phyloP scores from a whole-genome alignment of 208 protist species.

The Trypanosoma congolense region DNA sequence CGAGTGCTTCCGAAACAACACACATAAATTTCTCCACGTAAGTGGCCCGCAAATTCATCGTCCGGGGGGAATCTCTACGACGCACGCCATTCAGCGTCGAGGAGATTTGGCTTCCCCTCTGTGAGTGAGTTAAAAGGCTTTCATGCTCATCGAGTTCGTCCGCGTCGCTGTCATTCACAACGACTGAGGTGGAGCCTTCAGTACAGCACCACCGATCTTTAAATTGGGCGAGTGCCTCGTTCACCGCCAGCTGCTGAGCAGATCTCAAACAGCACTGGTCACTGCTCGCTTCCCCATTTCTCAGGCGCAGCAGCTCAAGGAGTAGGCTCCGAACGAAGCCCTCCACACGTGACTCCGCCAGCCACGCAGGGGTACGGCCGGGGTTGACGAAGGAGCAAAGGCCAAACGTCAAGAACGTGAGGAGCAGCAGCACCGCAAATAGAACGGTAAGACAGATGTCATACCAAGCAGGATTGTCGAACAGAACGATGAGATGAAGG shows the following conservation, averaged over 20 bases:
- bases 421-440: neutral
- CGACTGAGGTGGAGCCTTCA: neutral
- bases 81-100: too few relatives aligned
- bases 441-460: slow-evolving; percentile 1
- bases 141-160: neutral
- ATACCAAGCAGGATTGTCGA: neutral
- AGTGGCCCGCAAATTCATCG: too few relatives aligned
- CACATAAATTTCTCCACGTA: slow-evolving; percentile 1
- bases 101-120: too few relatives aligned
- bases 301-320: neutral
- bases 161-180: neutral
- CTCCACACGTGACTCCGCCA: slow-evolving; percentile 35
- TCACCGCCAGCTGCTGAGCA: neutral
- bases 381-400: slow-evolving; percentile 19
- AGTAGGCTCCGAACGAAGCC: slow-evolving; percentile 38
- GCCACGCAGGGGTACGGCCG: slow-evolving; percentile 28
- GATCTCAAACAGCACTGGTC: too few relatives aligned
- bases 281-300: neutral
- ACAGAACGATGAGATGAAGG: slow-evolving; percentile 3
- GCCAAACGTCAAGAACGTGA: slow-evolving; percentile 8
- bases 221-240: slow-evolving; percentile 15
- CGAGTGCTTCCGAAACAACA: slow-evolving; percentile 14
- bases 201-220: neutral
- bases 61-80: too few relatives aligned
- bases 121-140: neutral